Evolutionary conservation across 208 protist genomes (phyloP).

Genomic region (Kentomonas sorsogonicus): DNA sequence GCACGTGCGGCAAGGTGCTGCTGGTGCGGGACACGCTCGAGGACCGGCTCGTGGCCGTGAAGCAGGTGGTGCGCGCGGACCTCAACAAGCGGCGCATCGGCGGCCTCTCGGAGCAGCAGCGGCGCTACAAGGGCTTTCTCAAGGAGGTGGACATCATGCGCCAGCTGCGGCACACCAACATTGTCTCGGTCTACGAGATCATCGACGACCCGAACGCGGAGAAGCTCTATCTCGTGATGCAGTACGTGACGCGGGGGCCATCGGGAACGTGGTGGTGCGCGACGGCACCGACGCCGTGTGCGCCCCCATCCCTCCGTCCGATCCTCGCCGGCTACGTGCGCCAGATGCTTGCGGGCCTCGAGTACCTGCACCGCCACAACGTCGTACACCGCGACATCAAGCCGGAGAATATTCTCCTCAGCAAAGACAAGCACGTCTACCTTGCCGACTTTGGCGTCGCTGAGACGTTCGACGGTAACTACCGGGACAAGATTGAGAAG

Average conservation of each 20-base stretch:
- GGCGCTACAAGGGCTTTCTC: constrained; percentile 36
- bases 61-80: constrained; percentile 44
- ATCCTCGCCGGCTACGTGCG: constrained; percentile 39
- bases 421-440: constrained; percentile 40
- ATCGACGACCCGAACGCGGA: constrained; percentile 92
- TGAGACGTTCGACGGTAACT: constrained; percentile 49
- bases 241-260: constrained; percentile 81
- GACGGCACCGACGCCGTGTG: constrained; percentile 24
- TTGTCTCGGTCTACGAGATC: constrained; percentile 93
- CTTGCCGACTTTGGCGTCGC: constrained; percentile 86
- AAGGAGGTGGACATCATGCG: constrained; percentile 95
- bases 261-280: constrained; percentile 30
- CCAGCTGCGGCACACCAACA: constrained; percentile 92
- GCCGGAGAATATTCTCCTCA: constrained; percentile 80
- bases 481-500: constrained; percentile 29
- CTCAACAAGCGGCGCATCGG: constrained; percentile 23
- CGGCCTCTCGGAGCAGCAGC: constrained; percentile 26
- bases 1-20: constrained; percentile 60
- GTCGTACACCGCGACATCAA: constrained; percentile 90
- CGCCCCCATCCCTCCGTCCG: constrained; percentile 28
- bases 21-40: constrained; percentile 46
- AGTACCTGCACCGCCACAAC: constrained; percentile 59
- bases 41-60: constrained; percentile 60
- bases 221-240: constrained; percentile 90
- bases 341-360: constrained; percentile 63